Evolutionary conservation across 2,329 filamentous ascomycete species (phyloP), one percentile per base, ranked within the genome.

Genomic region (Tolypocladium tropicale): DNA sequence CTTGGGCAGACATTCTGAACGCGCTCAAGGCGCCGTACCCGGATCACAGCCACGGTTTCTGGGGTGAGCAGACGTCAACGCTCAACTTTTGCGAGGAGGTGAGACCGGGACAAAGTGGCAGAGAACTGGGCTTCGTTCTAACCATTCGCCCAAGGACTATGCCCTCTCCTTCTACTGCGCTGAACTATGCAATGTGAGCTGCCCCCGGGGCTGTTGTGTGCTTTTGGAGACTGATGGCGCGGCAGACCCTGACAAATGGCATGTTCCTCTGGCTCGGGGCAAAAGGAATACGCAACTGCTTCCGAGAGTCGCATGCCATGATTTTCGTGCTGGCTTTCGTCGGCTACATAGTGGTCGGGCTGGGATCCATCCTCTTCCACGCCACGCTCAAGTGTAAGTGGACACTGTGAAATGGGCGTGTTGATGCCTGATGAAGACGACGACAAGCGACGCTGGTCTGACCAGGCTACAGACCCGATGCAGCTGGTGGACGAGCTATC

Each of bases 61-160:
- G 86, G 86, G 80, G 78, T 6, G 82, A 85, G 25, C 83, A 87
- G 56, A 90, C 86, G 1, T 84, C 84, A 10, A 90, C 86, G 0
- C 65, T 90, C 49, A 89, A 91, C 68, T 91, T 88, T 80, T 92
- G 88, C 67, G 88, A 91, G 77, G 88, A 90, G 78, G 85, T 85
- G 68, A 21, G 34, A 69, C 14, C 23, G 14, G 69, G 59, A 46
- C 9, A 23, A 54, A 34, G 18, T 46, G 25, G 12, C 12, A 10
- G 46, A 32, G 16, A 18, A 30, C 4, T 5, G 21, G 6, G 14
- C 18, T 6, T n/a, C n/a, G 33, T 43, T n/a, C 23, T 60, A 32
- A 57, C 28, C 11, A 43, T 9, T 21, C 34, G 25, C 28, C 18
- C 6, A 53, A 76, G 73, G 74, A 76, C 63, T 74, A 91, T 82